Percentiles rank a stretch among this genome's conserved stretches.
These are phyloP conservation scores for Solanum sejunctum DNA, from an alignment of 257 asterid species.

Conservation along the genomic window DNA sequence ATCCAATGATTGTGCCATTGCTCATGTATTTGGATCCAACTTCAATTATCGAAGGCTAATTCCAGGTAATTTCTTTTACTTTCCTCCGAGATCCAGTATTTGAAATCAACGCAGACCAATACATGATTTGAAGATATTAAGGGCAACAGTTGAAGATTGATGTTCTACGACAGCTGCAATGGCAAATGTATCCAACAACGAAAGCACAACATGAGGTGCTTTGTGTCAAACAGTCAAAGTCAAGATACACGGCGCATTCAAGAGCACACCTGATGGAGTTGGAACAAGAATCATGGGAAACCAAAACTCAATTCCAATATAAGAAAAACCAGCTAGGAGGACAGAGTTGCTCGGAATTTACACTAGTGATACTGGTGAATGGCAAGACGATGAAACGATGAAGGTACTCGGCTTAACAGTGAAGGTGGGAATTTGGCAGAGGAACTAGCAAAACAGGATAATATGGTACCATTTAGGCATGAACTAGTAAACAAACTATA, in stretches of 20 bases:
- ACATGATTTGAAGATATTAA: slow-evolving; percentile 61
- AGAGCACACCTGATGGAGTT: neutral
- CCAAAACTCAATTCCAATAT: neutral
- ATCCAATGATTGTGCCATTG: neutral
- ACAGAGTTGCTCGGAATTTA: neutral
- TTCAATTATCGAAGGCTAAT: neutral
- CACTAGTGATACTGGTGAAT: neutral
- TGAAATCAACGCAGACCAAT: slow-evolving; percentile 33
- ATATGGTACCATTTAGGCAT: neutral
- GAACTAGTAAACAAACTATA: neutral
- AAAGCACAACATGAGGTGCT: neutral
- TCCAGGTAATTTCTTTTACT: neutral
- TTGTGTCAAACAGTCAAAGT: neutral
- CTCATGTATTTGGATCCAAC: neutral
- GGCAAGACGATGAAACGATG: neutral
- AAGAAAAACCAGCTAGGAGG: neutral
- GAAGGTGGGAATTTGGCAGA: neutral
- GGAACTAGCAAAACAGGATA: neutral
- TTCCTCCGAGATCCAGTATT: neutral
- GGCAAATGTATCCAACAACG: neutral
- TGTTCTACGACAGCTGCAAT: neutral
- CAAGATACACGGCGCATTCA: neutral
- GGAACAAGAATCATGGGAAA: neutral
- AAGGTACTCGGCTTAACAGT: neutral
- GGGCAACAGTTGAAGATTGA: slow-evolving; percentile 40